Base-by-base conservation (phyloP, 1,284 basidiomycete species). In the Bjerkandera adusta region DNA sequence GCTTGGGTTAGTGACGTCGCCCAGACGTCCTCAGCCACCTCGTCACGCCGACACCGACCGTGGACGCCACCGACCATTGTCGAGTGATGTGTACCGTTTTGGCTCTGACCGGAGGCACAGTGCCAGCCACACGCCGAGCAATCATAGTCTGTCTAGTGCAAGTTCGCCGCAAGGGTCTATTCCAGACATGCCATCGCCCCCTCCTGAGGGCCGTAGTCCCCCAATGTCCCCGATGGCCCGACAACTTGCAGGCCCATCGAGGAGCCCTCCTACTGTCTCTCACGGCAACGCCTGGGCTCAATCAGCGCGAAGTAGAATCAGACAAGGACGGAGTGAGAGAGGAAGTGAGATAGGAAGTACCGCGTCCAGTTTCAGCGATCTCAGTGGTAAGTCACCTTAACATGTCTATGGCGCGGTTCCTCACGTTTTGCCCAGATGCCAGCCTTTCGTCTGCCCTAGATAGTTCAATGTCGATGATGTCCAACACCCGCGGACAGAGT, bases 361-460 rank as follows among this genome's bases (percentile, higher is more conserved):
- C 39, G 77, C 86, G 0, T 89, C 87, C 3, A 91, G 89, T 62
- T 89, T 89, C 57, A 89, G 87, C 58, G 88, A 91, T 60, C 58
- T 90, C 34, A 91, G 89, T 57, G 88, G 88, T 88, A 57, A 58
- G 77, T 65, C 21, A 22, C 27, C n/a, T n/a, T n/a, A n/a, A n/a
- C n/a, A n/a, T n/a, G n/a, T n/a, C n/a, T n/a, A n/a, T n/a, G n/a
- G n/a, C n/a, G n/a, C n/a, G n/a, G n/a, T n/a, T n/a, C n/a, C n/a
- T n/a, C n/a, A n/a, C n/a, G 25, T 25, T 34, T 41, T 24, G 32
- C 49, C 13, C 50, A 86, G 83, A 86, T 57, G 77, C 79, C 10
- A 85, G 82, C 61, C 62, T 91, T 40, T 87, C 85, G 18, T 75
- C 78, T 4, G 88, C 85, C 40, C 58, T 91, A 51, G 87, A 89